These are phyloP conservation scores for Terana coerulea DNA, from an alignment of 768 basidiomycete species.

Conservation along the genomic window DNA sequence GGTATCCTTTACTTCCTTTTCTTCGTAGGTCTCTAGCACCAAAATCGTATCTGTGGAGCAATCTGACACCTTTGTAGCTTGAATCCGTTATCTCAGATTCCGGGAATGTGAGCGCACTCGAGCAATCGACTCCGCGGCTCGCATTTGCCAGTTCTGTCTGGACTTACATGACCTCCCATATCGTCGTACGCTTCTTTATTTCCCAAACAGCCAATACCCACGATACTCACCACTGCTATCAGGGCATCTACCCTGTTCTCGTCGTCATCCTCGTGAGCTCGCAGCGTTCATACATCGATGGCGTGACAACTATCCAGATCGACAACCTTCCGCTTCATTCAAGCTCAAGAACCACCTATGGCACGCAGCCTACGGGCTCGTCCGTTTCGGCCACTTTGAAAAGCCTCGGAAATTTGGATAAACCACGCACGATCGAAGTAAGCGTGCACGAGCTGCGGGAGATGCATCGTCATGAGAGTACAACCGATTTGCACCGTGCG, in stretches of 20 bases:
- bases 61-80: background rate
- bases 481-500: no score
- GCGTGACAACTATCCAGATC: no score
- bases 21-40: constrained; percentile 15
- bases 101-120: constrained; percentile 6
- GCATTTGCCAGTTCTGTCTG: constrained; percentile 15
- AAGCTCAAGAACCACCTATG: no score
- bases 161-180: constrained; percentile 14
- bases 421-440: no score
- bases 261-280: constrained; percentile 21
- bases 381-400: no score
- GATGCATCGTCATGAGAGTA: no score
- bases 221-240: background rate
- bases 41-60: no score
- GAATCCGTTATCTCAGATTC: constrained; percentile 3
- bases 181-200: constrained; percentile 15
- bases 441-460: no score
- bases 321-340: no score
- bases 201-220: background rate
- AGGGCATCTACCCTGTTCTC: constrained; percentile 22
- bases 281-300: no score
- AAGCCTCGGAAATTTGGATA: no score
- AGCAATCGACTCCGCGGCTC: background rate
- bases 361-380: no score
- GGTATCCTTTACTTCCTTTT: constrained; percentile 23